Evolutionary conservation across 1,284 basidiomycete species (phyloP), one percentile per base, ranked within the genome.

Genomic region (Ceratobasidium sp.): DNA sequence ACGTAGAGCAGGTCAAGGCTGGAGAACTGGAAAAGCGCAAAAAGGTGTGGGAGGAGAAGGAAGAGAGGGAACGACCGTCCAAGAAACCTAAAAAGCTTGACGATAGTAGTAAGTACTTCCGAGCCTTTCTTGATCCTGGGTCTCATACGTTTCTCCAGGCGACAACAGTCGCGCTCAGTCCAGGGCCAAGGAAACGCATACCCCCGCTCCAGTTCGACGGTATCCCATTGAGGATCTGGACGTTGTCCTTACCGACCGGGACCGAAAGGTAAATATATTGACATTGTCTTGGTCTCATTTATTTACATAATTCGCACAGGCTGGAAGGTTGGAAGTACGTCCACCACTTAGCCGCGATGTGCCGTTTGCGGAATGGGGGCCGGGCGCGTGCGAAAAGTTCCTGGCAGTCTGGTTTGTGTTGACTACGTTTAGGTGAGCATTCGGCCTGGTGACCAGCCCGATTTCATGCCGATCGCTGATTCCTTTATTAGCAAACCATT

Each of bases 391-490:
- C 79, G 96, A 98, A 82, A 86, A 88, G 22, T 95, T 98, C 83
- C 84, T 99, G 61, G 91, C 93, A 88, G 86, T 90, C 22, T 99
- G 96, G 95, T 96, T 94, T 83, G 98, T 98, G 83, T 85, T 99
- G 79, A 92, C 94, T 77, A 92, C 96, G 74, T 95, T 96, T 84
- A 95, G 96, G 95, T 96, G 82, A 81, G 91, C 85, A 40, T 32
- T 77, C 22, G 54, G 5, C 25, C 51, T 66, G 46, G 46, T 49
- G 37, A 61, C 17, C 54, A 64, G 52, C 15, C 52, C 71, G 19
- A 59, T 62, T 71, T 32, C 7, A 32, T 32, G 43, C 22, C 15
- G 44, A 19, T 59, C 19, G 46, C 76, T 77, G 78, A 32, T 32
- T 65, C 15, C 44, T 64, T 66, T 62, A 54, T 19, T 81, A 96